Base-by-base conservation (phyloP, 768 basidiomycete genomes). In the Psilocybe sp. region DNA sequence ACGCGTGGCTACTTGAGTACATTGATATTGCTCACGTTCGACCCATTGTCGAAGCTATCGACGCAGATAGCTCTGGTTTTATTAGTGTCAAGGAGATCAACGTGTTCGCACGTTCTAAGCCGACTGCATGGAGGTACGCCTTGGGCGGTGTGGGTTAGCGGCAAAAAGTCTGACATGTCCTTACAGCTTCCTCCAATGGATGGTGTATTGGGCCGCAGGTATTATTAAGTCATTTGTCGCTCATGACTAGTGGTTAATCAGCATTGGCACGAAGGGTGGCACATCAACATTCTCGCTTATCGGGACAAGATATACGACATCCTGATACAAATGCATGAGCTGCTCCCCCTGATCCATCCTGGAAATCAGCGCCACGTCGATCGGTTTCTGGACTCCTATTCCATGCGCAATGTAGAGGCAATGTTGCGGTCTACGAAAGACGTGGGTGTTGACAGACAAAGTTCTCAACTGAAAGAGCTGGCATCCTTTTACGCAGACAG, bases 161-260 rank as follows among this genome's bases (percentile, higher is more conserved):
- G 12, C 9, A n/a, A 11, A n/a, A 12, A 32, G 42, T 10, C 31
- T 7, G 34, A 23, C n/a, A 16, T 11, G 4, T 33, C 10, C n/a
- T 19, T 32, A n/a, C 34, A 68, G 66, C 40, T 55, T 68, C 2
- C 47, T 61, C 3, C 53, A 56, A 11, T 68, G 66, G 66, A 49
- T 68, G 6, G 64, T 61, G 1, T 66, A 61, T 37, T 68, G 66
- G 64, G 63, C 63, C 1, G 61, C 57, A 20, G 63, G 63, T 47
- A 23, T 32, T 32, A 16, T 32, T 13, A n/a, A 16, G 4, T 16
- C 1, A 33, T 14, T 23, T n/a, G 20, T 31, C 14, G 13, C 28
- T 32, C 19, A n/a, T 38, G n/a, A n/a, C 18, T 23, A 35, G 12
- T 19, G 35, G 15, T 14, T 36, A 8, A 20, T 15, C 5, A 20